These are phyloP conservation scores for Dalechampia spathulata DNA, from an alignment of 441 rosid species.

Conservation along the genomic window DNA sequence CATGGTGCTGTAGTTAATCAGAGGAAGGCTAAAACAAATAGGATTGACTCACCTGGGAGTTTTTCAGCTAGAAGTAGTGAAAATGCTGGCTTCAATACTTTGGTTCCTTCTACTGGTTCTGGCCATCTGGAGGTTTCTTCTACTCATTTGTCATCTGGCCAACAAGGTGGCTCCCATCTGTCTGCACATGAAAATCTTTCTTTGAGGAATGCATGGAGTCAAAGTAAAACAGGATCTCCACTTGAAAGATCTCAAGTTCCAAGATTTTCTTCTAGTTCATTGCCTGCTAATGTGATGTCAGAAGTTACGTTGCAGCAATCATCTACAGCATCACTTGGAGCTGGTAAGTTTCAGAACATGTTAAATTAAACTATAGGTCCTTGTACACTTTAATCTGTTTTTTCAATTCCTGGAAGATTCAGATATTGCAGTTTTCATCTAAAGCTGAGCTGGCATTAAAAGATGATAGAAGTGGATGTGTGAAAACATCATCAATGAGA, in stretches of 20 bases:
- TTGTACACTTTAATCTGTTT: background rate
- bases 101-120: conserved; percentile 17
- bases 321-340: conserved; percentile 27
- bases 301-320: conserved; percentile 36
- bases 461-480: no score
- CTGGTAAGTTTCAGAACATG: conserved; percentile 28
- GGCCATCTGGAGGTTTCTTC: conserved; percentile 45
- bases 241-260: conserved; percentile 51
- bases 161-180: conserved; percentile 28
- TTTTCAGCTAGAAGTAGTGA: conserved; percentile 40
- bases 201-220: conserved; percentile 42
- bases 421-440: no score
- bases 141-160: conserved; percentile 26
- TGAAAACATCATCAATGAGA: no score
- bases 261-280: conserved; percentile 38
- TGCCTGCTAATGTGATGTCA: conserved; percentile 28
- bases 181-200: conserved; percentile 34
- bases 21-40: conserved; percentile 61
- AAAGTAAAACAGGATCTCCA: conserved; percentile 33
- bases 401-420: no score
- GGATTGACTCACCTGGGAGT: conserved; percentile 48
- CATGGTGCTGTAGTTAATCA: conserved; percentile 29
- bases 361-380: conserved; percentile 9
- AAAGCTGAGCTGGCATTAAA: no score
- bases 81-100: conserved; percentile 27